phyloP scores from a whole-genome alignment of 306 rosid species.

The Lupinus albus region DNA sequence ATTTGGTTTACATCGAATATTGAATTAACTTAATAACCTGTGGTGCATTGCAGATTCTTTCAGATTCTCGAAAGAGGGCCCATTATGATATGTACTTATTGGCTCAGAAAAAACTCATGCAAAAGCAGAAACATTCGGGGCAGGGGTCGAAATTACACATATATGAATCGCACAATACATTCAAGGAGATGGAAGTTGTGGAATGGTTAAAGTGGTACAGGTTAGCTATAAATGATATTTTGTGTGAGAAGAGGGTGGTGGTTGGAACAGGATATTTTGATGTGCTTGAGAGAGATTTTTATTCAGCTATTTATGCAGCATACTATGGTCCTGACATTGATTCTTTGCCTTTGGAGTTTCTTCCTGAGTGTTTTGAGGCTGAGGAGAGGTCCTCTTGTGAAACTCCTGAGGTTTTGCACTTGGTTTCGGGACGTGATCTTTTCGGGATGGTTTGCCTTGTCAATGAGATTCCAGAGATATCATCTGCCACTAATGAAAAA shows the following conservation, averaged over 20 bases:
- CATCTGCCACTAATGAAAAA: conserved; percentile 49
- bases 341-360: conserved; percentile 68
- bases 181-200: conserved; percentile 84
- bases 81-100: conserved; percentile 71
- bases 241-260: conserved; percentile 70
- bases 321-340: conserved; percentile 85
- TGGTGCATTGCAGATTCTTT: conserved; percentile 63
- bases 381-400: conserved; percentile 91
- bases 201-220: conserved; percentile 95
- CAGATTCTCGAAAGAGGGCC: conserved; percentile 65
- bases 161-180: conserved; percentile 49
- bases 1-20: conserved; percentile 42
- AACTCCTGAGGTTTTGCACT: conserved; percentile 89
- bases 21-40: conserved; percentile 44
- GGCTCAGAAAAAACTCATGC: conserved; percentile 63
- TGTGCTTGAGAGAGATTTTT: conserved; percentile 81
- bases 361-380: conserved; percentile 94
- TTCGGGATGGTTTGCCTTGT: conserved; percentile 83
- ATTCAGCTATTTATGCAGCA: conserved; percentile 82
- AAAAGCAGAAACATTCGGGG: conserved; percentile 44
- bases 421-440: conserved; percentile 95
- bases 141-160: conserved; percentile 49
- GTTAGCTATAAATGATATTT: conserved; percentile 64
- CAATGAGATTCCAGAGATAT: conserved; percentile 52
- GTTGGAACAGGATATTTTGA: conserved; percentile 81